A percentile compares a stretch with the other conserved stretches of the same genome.
These are phyloP conservation scores for Maudiozyma turicensis DNA, from an alignment of 805 yeast genomes.

Conservation along the genomic window DNA sequence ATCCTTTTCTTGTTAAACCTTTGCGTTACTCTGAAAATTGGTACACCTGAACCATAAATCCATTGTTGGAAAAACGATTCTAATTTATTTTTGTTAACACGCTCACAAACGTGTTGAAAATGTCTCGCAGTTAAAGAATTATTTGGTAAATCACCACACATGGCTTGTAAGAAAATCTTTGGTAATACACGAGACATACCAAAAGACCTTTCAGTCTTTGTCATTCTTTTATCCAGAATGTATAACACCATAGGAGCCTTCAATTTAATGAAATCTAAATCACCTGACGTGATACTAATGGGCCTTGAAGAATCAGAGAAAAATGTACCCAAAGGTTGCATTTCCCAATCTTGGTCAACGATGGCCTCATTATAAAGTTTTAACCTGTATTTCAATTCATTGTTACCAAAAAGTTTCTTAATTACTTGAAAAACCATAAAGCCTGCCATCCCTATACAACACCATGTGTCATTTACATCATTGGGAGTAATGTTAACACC, in stretches of 20 bases:
- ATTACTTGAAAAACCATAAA: constrained; percentile 73
- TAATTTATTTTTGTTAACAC: constrained; percentile 77
- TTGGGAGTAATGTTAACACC: constrained; percentile 85
- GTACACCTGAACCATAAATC: constrained; percentile 85
- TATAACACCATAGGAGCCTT: constrained; percentile 82
- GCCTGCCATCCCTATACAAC: constrained; percentile 73
- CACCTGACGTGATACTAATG: constrained; percentile 28
- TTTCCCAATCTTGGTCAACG: constrained; percentile 66
- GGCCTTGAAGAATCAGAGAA: constrained; percentile 27
- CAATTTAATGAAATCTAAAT: constrained; percentile 57
- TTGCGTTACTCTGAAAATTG: constrained; percentile 81
- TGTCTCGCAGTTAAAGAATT: constrained; percentile 73
- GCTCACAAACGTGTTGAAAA: constrained; percentile 89
- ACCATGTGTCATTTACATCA: constrained; percentile 76
- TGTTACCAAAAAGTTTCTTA: constrained; percentile 65
- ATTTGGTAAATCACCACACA: constrained; percentile 84
- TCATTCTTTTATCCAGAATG: constrained; percentile 85
- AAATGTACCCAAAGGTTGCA: constrained; percentile 72
- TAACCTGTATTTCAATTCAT: constrained; percentile 67
- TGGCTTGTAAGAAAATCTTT: constrained; percentile 81
- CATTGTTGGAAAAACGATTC: constrained; percentile 86
- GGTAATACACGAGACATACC: constrained; percentile 89
- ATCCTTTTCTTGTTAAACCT: constrained; percentile 87
- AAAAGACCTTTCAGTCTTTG: constrained; percentile 88
- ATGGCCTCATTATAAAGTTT: constrained; percentile 56